phyloP scores from a whole-genome alignment of 2,329 filamentous ascomycete genomes.

The Clonostachys byssicola region DNA sequence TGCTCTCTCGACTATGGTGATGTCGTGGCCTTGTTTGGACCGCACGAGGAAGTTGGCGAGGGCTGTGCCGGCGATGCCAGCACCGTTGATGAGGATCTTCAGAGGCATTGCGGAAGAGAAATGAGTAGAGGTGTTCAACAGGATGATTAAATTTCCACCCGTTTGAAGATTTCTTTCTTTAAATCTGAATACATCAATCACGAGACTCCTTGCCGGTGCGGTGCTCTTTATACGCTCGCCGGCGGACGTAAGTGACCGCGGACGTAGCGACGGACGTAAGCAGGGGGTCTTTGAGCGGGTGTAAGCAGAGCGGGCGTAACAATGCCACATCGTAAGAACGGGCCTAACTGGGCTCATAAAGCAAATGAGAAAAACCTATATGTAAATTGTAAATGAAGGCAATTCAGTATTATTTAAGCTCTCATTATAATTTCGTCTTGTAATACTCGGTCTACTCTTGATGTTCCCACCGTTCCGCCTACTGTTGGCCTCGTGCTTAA shows the following conservation, averaged over 20 bases:
- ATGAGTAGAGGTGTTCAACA: background rate
- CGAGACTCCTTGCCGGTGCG: background rate
- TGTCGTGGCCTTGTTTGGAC: slow-evolving; percentile 23
- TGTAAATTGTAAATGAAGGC: background rate
- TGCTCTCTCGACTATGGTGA: slow-evolving; percentile 36
- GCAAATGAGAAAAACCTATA: no score
- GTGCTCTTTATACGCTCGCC: background rate
- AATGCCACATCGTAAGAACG: no score
- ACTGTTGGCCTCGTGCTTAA: no score
- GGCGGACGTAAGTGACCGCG: background rate
- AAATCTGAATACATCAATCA: no score
- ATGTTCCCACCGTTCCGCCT: no score
- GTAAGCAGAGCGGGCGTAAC: no score
- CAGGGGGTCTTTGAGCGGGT: no score
- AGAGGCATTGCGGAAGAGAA: slow-evolving; percentile 15
- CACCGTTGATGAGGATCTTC: slow-evolving; percentile 32
- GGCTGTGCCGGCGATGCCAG: slow-evolving; percentile 28
- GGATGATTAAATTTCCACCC: background rate
- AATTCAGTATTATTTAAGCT: background rate
- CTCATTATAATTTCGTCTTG: background rate
- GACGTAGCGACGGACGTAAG: no score
- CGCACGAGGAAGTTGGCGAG: slow-evolving; percentile 41
- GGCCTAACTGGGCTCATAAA: no score
- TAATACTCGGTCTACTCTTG: background rate
- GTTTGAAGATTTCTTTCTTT: background rate